phyloP scores from a whole-genome alignment of 192 early-diverging fungal genomes.

The Nowakowskiella sp. region DNA sequence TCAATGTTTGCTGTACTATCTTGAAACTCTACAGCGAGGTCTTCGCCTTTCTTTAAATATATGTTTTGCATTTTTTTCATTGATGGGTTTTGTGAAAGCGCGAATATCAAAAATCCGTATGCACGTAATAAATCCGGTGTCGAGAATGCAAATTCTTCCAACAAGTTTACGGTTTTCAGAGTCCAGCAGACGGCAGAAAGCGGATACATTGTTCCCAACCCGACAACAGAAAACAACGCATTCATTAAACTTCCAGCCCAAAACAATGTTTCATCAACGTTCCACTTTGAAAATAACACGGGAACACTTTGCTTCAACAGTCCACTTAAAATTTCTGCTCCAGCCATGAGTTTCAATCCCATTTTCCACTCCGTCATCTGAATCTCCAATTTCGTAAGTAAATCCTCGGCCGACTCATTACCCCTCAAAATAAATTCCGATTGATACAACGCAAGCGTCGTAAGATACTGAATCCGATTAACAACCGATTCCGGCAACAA shows the following conservation, averaged over 20 bases:
- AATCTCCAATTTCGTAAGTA: neutral
- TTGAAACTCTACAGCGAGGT: neutral
- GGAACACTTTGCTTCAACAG: neutral
- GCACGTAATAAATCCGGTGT: neutral
- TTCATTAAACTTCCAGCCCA: neutral
- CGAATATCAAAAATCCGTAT: neutral
- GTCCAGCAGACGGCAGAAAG: neutral
- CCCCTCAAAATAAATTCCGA: neutral
- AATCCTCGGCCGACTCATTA: neutral
- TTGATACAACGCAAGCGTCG: neutral
- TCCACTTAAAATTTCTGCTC: neutral
- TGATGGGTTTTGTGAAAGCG: neutral
- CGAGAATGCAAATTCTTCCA: neutral
- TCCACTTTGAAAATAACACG: neutral
- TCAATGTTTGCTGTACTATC: neutral
- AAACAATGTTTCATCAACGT: neutral
- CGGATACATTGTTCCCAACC: neutral
- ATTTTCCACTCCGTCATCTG: neutral
- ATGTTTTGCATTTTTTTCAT: neutral
- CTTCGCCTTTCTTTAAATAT: neutral
- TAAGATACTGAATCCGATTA: neutral
- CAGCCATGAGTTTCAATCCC: neutral
- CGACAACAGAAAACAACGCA: neutral
- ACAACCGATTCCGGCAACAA: neutral
- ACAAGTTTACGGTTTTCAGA: neutral